phyloP scores from a whole-genome alignment of 148 eudicot genomes.

The Dianthus caryophyllus region DNA sequence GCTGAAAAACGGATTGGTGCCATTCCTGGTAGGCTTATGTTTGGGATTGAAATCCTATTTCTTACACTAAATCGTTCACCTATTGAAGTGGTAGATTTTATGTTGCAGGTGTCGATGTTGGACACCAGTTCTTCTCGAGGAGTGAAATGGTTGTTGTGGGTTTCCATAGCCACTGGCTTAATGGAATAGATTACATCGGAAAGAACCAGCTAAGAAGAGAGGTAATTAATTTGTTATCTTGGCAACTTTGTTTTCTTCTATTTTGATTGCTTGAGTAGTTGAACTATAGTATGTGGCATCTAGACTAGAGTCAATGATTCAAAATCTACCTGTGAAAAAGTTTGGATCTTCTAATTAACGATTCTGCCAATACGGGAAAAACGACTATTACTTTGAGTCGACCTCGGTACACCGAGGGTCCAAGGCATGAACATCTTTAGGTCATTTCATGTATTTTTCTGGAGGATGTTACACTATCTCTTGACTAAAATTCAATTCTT shows the following conservation, averaged over 20 bases:
- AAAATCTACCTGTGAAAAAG: too few species aligned
- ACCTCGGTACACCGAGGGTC: too few species aligned
- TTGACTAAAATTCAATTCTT: slow-evolving; percentile 4
- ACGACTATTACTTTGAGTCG: too few species aligned
- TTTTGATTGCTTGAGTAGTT: background rate
- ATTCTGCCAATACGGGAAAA: too few species aligned
- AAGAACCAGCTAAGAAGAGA: slow-evolving; percentile 26
- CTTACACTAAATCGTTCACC: background rate
- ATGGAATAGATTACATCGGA: slow-evolving; percentile 83
- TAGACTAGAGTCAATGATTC: too few species aligned
- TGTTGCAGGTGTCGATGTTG: slow-evolving; percentile 78
- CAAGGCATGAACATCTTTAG: too few species aligned
- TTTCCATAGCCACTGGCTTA: slow-evolving; percentile 84
- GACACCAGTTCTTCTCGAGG: slow-evolving; percentile 85
- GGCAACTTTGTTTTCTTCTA: background rate
- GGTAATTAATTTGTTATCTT: slow-evolving; percentile 22
- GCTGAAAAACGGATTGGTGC: slow-evolving; percentile 51
- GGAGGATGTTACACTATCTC: background rate
- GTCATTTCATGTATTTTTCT: too few species aligned
- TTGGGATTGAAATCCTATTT: background rate
- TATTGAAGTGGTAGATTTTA: background rate
- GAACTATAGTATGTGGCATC: too few species aligned
- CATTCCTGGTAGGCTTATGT: slow-evolving; percentile 61
- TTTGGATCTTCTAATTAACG: too few species aligned
- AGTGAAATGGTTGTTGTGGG: slow-evolving; percentile 91